phyloP scores from a whole-genome alignment of 805 yeast genomes.

The Saturnispora besseyi region DNA sequence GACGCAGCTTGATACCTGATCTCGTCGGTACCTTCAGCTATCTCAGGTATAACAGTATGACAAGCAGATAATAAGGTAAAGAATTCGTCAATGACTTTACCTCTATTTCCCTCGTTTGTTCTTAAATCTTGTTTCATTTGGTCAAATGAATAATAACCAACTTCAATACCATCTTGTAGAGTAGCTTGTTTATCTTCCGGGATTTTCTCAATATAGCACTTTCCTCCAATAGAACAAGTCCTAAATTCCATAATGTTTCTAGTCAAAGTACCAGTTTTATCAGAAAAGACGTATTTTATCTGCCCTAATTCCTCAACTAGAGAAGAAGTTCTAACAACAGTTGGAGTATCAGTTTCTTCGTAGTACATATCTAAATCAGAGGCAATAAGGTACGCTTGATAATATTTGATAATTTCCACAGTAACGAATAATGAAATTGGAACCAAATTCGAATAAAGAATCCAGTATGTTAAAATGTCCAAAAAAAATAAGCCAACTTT shows the following conservation, averaged over 20 bases:
- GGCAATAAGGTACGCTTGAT: slow-evolving; percentile 89
- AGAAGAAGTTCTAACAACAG: slow-evolving; percentile 90
- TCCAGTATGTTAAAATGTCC: slow-evolving; percentile 91
- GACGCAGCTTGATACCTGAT: slow-evolving; percentile 97
- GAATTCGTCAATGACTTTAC: slow-evolving; percentile 62
- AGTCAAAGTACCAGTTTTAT: slow-evolving; percentile 95
- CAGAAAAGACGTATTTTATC: slow-evolving; percentile 91
- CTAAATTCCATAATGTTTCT: slow-evolving; percentile 95
- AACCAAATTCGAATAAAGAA: slow-evolving; percentile 90
- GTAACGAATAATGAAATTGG: slow-evolving; percentile 96
- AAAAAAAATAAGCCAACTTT: slow-evolving; percentile 67
- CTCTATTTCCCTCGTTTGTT: slow-evolving; percentile 23
- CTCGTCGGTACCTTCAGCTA: slow-evolving; percentile 38
- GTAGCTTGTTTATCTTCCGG: slow-evolving; percentile 84
- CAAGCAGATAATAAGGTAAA: slow-evolving; percentile 81
- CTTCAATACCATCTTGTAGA: slow-evolving; percentile 66
- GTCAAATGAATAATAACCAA: slow-evolving; percentile 68
- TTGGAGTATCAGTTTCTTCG: slow-evolving; percentile 82
- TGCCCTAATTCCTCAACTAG: slow-evolving; percentile 97
- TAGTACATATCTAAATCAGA: slow-evolving; percentile 92
- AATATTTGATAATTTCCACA: slow-evolving; percentile 89
- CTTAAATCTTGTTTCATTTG: slow-evolving; percentile 42
- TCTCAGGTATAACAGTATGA: slow-evolving; percentile 96
- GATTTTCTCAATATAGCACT: slow-evolving; percentile 74
- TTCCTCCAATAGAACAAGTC: slow-evolving; percentile 87